phyloP scores from a whole-genome alignment of 495 filamentous ascomycete genomes.

The Alectoria sarmentosa region DNA sequence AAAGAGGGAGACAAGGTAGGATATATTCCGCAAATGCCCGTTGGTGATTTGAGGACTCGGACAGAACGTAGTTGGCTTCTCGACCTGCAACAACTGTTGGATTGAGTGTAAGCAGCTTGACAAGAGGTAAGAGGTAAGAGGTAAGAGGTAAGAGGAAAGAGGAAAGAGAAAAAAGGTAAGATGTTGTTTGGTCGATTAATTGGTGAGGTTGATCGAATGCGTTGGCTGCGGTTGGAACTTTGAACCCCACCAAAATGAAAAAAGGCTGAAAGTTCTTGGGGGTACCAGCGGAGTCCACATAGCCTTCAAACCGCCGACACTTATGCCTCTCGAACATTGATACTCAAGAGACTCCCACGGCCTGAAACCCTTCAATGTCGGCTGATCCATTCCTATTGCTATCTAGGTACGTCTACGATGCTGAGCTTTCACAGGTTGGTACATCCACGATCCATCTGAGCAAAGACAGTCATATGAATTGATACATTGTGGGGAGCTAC shows the following conservation, averaged over 20 bases:
- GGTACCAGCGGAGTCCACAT: too few relatives aligned
- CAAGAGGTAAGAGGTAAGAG: neutral
- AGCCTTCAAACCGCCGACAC: too few relatives aligned
- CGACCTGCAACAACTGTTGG: neutral
- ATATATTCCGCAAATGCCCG: conserved; percentile 1
- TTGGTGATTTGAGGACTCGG: neutral
- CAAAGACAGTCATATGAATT: neutral
- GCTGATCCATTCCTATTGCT: too few relatives aligned
- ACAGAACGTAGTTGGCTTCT: neutral
- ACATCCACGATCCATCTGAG: neutral
- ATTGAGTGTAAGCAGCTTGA: neutral
- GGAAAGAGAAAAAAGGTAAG: too few relatives aligned
- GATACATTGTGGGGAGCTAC: neutral
- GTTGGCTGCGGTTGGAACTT: too few relatives aligned
- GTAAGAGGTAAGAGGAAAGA: neutral
- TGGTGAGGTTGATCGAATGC: too few relatives aligned
- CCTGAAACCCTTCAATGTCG: too few relatives aligned
- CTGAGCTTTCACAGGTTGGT: neutral
- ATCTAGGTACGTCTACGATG: neutral
- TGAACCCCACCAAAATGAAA: too few relatives aligned
- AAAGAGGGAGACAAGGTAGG: conserved; percentile 19
- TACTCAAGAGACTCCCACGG: too few relatives aligned
- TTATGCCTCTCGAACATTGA: too few relatives aligned
- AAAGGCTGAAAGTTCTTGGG: too few relatives aligned
- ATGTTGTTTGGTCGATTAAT: too few relatives aligned